phyloP scores from a whole-genome alignment of 305 asterid species.

The Solanum hybrid region DNA sequence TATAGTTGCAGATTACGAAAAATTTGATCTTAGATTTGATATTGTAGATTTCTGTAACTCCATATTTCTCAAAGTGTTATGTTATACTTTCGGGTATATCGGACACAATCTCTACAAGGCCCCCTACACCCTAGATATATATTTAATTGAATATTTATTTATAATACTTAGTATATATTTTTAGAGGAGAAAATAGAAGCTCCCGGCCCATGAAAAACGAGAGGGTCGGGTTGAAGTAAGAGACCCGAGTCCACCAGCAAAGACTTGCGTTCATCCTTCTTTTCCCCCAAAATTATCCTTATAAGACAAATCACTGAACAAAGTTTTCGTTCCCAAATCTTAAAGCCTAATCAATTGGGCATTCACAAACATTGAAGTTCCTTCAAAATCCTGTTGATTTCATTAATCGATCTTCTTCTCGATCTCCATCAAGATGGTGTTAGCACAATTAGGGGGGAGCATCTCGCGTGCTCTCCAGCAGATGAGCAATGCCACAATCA shows the following conservation, averaged over 20 bases:
- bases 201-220: not conserved
- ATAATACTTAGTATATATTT: no score
- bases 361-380: not conserved
- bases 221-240: not conserved
- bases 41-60: not conserved
- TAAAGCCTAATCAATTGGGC: not conserved
- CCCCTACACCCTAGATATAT: not conserved
- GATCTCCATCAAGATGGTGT: slow-evolving; percentile 56
- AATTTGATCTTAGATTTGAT: no score
- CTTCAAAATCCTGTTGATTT: not conserved
- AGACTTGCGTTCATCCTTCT: not conserved
- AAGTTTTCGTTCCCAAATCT: not conserved
- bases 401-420: not conserved
- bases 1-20: no score
- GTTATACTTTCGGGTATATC: not conserved
- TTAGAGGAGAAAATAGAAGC: not conserved
- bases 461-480: slow-evolving; percentile 97
- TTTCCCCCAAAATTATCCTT: not conserved
- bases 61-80: no score
- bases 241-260: not conserved
- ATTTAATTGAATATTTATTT: no score
- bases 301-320: not conserved
- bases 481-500: slow-evolving; percentile 99
- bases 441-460: slow-evolving; percentile 86
- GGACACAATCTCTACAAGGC: not conserved